Percentiles rank a stretch among this genome's conserved stretches.
Conservation (phyloP, 75 land plant genomes). For the Ceratopteris richardii region DNA sequence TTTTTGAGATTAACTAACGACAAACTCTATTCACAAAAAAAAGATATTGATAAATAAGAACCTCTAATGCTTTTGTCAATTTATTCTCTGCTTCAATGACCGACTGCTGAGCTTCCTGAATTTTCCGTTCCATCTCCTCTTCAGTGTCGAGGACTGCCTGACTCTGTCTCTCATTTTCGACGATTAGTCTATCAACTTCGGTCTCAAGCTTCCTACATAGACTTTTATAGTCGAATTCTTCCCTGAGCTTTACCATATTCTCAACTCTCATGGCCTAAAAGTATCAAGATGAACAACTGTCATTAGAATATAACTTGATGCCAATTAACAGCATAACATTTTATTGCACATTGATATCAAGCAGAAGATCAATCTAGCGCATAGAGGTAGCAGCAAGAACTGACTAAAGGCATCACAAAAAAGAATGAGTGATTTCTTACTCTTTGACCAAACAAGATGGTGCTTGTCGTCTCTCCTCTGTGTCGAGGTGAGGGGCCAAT, state of each 20-base stretch:
- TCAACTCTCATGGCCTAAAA: constrained; percentile 89
- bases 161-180: constrained; percentile 61
- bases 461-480: constrained; percentile 91
- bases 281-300: background rate
- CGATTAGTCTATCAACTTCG: constrained; percentile 62
- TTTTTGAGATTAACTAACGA: no score
- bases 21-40: no score
- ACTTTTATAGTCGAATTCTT: constrained; percentile 87
- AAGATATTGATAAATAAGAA: no score
- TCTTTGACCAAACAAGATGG: constrained; percentile 98
- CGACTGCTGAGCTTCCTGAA: constrained; percentile 45
- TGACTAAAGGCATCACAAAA: no score
- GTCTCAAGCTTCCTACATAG: constrained; percentile 64
- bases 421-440: constrained; percentile 18
- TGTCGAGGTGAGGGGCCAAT: constrained; percentile 81
- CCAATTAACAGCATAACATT: background rate
- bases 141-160: constrained; percentile 44
- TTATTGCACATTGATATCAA: background rate
- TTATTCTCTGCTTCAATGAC: constrained; percentile 74
- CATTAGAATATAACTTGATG: background rate
- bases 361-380: no score
- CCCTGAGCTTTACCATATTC: constrained; percentile 78
- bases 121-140: constrained; percentile 36
- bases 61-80: constrained; percentile 63
- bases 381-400: no score